Conservation (phyloP, 2,329 filamentous ascomycete genomes). For the Orbilia blumenaviensis region DNA sequence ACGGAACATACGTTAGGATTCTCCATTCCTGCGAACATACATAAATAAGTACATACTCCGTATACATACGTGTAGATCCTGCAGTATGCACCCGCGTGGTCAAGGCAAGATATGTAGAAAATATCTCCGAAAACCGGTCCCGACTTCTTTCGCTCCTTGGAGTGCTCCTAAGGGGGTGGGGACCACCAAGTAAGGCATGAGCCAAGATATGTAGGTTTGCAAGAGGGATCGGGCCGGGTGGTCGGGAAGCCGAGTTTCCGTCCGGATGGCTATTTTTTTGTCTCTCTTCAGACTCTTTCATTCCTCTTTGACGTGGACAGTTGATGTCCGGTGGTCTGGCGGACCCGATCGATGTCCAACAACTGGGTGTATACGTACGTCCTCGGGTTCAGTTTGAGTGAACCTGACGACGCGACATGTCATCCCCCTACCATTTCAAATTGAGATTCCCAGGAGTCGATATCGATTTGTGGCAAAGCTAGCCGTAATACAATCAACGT, state of each 20-base stretch:
- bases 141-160: not conserved
- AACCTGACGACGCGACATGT: too few species aligned
- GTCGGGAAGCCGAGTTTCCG: slow-evolving; percentile 5
- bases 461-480: too few species aligned
- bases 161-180: not conserved
- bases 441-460: too few species aligned
- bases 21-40: not conserved
- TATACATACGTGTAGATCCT: too few species aligned
- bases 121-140: slow-evolving; percentile 3
- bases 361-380: too few species aligned
- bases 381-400: too few species aligned
- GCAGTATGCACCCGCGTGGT: not conserved
- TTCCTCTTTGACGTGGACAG: too few species aligned
- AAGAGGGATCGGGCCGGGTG: slow-evolving; percentile 9
- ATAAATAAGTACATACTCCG: too few species aligned
- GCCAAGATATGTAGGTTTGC: not conserved
- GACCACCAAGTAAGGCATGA: not conserved
- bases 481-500: too few species aligned
- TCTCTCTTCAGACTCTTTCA: not conserved
- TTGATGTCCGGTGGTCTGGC: too few species aligned
- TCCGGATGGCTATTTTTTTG: not conserved
- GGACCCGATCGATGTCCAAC: too few species aligned
- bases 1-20: not conserved
- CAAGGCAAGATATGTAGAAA: not conserved
- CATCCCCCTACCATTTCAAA: too few species aligned